Conservation (phyloP, 176 grass and related monocot species). For the Bothriochloa decipiens region DNA sequence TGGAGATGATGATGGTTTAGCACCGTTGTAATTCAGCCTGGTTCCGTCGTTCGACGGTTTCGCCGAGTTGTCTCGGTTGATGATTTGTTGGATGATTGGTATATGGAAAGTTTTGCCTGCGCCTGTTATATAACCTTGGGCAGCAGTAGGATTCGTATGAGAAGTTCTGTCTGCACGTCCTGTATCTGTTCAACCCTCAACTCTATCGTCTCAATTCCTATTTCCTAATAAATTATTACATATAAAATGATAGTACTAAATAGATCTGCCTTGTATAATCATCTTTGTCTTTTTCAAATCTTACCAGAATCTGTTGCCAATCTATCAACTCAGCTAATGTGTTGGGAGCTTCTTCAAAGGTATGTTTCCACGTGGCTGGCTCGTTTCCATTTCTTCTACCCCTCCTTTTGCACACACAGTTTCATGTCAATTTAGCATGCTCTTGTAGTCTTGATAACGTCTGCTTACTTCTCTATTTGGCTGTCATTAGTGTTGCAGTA, state of each 20-base stretch:
- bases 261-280: neutral
- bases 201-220: neutral
- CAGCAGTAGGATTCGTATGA: neutral
- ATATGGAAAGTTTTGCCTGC: neutral
- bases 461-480: neutral
- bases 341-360: slow-evolving; percentile 53
- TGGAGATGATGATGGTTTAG: neutral
- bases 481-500: neutral
- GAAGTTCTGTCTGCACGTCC: neutral
- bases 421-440: neutral
- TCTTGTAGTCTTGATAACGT: neutral
- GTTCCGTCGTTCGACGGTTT: neutral
- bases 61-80: neutral
- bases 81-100: slow-evolving; percentile 3
- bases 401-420: neutral
- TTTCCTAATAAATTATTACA: neutral
- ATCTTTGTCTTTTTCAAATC: neutral
- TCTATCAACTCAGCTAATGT: slow-evolving; percentile 64
- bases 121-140: neutral
- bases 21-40: neutral
- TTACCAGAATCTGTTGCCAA: slow-evolving; percentile 54
- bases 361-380: slow-evolving; percentile 16
- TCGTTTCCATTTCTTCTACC: neutral
- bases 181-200: neutral
- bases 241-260: neutral